Evolutionary conservation across 768 basidiomycete species (phyloP).

Genomic region (Suillus variegatus): DNA sequence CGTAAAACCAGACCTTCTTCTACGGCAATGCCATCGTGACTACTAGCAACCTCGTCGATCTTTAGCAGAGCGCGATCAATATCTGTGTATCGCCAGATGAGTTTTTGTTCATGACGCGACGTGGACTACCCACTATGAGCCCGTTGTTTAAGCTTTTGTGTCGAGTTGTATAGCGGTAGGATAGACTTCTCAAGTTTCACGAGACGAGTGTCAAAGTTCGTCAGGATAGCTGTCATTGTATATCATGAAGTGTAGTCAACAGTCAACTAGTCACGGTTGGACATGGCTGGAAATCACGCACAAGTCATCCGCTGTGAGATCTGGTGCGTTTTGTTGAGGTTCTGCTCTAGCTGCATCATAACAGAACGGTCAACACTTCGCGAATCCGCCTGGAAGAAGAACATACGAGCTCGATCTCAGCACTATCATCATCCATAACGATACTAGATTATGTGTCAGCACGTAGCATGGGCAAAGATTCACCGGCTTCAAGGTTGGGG

Average conservation of each 20-base stretch:
- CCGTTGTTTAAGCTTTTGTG: conserved; percentile 72
- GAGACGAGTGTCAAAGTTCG: conserved; percentile 80
- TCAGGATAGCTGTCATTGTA: conserved; percentile 64
- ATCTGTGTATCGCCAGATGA: conserved; percentile 44
- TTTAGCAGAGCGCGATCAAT: conserved; percentile 78
- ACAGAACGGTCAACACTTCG: not conserved
- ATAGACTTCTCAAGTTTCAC: conserved; percentile 87
- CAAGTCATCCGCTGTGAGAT: conserved; percentile 87
- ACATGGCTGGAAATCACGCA: conserved; percentile 36
- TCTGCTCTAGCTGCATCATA: conserved; percentile 71
- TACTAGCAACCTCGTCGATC: conserved; percentile 78
- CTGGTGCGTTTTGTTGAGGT: conserved; percentile 81
- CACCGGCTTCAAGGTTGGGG: not conserved
- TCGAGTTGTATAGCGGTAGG: conserved; percentile 76
- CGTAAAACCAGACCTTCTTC: conserved; percentile 80
- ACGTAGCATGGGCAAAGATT: not conserved
- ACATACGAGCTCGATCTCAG: conserved; percentile 71
- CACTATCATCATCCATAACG: conserved; percentile 61
- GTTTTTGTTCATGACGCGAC: not conserved
- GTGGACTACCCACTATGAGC: conserved; percentile 58
- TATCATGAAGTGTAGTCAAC: conserved; percentile 26
- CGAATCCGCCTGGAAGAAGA: not conserved
- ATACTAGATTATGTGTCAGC: not conserved
- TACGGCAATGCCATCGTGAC: conserved; percentile 70
- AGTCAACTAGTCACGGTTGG: not conserved